Evolutionary conservation across 148 eudicot genomes (phyloP).

Genomic region (Suaeda aralocaspica): DNA sequence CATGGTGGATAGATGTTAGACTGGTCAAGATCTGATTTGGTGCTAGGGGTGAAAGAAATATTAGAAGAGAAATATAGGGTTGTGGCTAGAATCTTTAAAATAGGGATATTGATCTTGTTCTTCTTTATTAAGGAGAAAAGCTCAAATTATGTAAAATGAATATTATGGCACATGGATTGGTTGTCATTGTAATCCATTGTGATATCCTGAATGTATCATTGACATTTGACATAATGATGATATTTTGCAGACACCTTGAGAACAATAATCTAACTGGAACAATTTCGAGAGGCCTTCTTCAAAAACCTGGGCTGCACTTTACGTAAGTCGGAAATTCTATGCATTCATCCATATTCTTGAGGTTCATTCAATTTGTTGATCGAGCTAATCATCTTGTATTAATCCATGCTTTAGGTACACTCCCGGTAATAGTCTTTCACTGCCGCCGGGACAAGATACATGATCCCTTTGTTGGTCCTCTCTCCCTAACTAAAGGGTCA

Average conservation of each 20-base stretch:
- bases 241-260: slow-evolving; percentile 61
- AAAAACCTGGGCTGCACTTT: slow-evolving; percentile 58
- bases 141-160: neutral
- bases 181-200: neutral
- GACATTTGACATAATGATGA: neutral
- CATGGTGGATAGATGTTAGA: slow-evolving; percentile 17
- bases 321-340: slow-evolving; percentile 44
- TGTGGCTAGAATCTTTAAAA: neutral
- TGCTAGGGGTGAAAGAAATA: neutral
- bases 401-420: slow-evolving; percentile 39
- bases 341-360: neutral
- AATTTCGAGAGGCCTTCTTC: slow-evolving; percentile 53
- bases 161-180: slow-evolving; percentile 3
- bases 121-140: neutral
- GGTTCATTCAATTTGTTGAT: neutral
- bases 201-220: neutral
- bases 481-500: no score
- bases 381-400: slow-evolving; percentile 13
- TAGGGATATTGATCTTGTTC: neutral
- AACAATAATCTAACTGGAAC: slow-evolving; percentile 66
- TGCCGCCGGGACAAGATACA: slow-evolving; percentile 32
- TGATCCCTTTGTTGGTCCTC: no score
- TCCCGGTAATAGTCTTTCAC: slow-evolving; percentile 62
- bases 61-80: neutral
- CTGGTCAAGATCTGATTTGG: slow-evolving; percentile 21